Evolutionary conservation across 805 yeast species (phyloP).

Genomic region (Yamadazyma kitorensis): DNA sequence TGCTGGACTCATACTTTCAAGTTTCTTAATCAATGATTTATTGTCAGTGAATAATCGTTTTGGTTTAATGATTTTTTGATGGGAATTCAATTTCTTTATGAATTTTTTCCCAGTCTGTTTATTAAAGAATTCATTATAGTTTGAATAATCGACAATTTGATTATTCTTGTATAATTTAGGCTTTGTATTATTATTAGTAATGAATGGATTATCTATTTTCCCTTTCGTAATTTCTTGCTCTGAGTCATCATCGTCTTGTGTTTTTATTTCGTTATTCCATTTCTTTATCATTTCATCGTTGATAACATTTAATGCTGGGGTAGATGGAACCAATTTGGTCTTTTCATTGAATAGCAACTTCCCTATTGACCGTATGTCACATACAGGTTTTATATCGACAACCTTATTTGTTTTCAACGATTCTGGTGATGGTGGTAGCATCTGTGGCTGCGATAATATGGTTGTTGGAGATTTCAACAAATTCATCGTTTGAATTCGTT

Average conservation of each 20-base stretch:
- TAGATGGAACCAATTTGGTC: conserved; percentile 20
- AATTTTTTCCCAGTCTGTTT: conserved; percentile 39
- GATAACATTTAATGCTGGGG: conserved; percentile 29
- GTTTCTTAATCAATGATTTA: not conserved
- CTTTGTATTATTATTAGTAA: conserved; percentile 7
- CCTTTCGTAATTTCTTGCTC: not conserved
- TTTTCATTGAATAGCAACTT: conserved; percentile 11
- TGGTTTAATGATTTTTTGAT: conserved; percentile 36
- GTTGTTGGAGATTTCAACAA: not conserved
- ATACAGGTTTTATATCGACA: conserved; percentile 1
- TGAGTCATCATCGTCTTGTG: not conserved
- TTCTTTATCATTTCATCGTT: conserved; percentile 27
- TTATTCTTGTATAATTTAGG: conserved; percentile 2
- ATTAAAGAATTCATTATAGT: conserved; percentile 35
- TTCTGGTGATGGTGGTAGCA: conserved; percentile 10
- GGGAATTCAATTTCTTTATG: conserved; percentile 24
- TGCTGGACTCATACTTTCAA: conserved; percentile 1
- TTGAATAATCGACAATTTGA: conserved; percentile 24
- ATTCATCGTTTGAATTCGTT: conserved; percentile 1
- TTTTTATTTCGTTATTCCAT: not conserved
- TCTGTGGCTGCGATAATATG: not conserved
- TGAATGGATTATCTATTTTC: conserved; percentile 25
- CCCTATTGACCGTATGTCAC: conserved; percentile 6
- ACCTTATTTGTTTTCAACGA: conserved; percentile 6
- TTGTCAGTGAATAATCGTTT: conserved; percentile 21